Evolutionary conservation across 2,329 filamentous ascomycete genomes (phyloP), one percentile per base, ranked within the genome.

Genomic region (Nothopassalora personata): DNA sequence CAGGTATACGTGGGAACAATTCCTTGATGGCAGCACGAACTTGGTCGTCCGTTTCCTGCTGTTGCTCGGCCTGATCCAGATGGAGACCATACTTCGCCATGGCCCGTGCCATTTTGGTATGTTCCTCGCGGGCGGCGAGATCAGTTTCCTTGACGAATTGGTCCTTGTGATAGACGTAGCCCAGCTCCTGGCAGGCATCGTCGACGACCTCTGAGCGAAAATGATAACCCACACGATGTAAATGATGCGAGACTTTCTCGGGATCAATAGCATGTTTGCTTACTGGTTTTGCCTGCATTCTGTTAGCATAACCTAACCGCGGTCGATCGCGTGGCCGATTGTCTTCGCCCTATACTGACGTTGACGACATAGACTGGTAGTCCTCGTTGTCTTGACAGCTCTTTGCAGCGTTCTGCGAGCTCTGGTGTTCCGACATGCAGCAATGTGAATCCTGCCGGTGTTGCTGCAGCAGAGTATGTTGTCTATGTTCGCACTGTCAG

Each of bases 1-100:
- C 78, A 2, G 84, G 84, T 28, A 86, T 86, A 60, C 81, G 84
- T 4, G 84, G 84, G 64, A 86, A 86, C 30, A 86, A 74, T 66
- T 87, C 84, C 61, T 77, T 81, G 53, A 87, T 81, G 10, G 83
- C 81, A 55, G 81, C 79, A 60, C 79, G 76, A 53, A 85, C 81
- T 67, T 84, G 79, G n/a, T 80, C 79, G 60, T 60, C 58, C 6
- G 59, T 65, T 53, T 72, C 70, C 70, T 71, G 79, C 73, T 63
- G 70, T 6, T 51, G 27, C 72, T 52, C 69, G 15, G 39, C 34
- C 23, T 59, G 27, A 43, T 62, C 53, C 28, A 56, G 50, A n/a
- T 61, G 53, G 56, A 71, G 27, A 66, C 70, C 59, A 57, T 73
- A 71, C 53, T 69, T 73, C 45, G 72, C 72, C 45, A 78, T 65